Evolutionary conservation across 164 flowering plant genomes (phyloP), one percentile per base, ranked within the genome.

Genomic region (Tetracentron sinense): DNA sequence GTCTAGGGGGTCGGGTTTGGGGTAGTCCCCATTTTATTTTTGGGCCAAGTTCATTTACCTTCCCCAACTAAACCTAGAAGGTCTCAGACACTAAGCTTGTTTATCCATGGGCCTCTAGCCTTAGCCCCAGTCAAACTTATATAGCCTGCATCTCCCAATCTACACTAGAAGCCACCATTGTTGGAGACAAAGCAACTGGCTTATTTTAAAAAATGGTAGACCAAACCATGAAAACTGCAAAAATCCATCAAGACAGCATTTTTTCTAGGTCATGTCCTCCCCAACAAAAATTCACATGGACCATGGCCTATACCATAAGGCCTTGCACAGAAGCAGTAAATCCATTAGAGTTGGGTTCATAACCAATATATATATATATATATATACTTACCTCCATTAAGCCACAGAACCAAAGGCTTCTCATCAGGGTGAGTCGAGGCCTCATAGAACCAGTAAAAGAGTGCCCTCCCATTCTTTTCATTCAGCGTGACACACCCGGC

Each of bases 381-480:
- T 10, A 11, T 26, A 35, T 50, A 21, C 53, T 58, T 67, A 71
- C 74, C 77, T 56, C 74, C 77, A 60, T 74, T 74, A 42, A 74
- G 74, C 77, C 77, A 74, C 7, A 74, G 61, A 7, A 74, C 71
- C 14, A 74, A 60, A 54, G 77, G 77, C 55, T 66, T 70, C 50
- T 65, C 64, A n/a, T 62, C 67, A 6, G 70, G 54, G 5, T 20
- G 61, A 50, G 42, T 25, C 55, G 60, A 46, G 47, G 74, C 74
- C 62, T 74, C 74, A 20, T 58, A 74, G 71, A 74, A 74, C 77
- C 77, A 74, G 63, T 74, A 74, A 54, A 74, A 74, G 71, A 74
- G 74, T 15, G 71, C 77, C 58, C 77, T 59, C 14, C 74, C 77
- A 59, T 70, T 66, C 54, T 63, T 60, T 27, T 74, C 77, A 42